Evolutionary conservation across 2,329 filamentous ascomycete species (phyloP).

Genomic region (Sarocladium oryzae): DNA sequence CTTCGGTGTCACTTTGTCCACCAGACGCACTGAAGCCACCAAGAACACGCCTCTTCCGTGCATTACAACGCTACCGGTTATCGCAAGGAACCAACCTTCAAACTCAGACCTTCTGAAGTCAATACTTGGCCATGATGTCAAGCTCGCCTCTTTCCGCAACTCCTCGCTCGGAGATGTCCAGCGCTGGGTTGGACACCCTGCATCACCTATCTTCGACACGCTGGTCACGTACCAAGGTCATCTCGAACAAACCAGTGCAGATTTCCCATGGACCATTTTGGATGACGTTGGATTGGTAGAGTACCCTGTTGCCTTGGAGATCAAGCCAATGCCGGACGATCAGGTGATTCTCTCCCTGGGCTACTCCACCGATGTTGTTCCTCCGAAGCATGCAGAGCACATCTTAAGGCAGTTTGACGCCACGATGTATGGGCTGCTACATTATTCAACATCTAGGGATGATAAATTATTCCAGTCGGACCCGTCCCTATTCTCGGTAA

Average conservation of each 20-base stretch:
- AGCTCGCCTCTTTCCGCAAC: conserved; percentile 63
- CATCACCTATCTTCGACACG: conserved; percentile 71
- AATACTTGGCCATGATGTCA: conserved; percentile 60
- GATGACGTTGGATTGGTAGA: conserved; percentile 66
- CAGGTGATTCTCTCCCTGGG: conserved; percentile 59
- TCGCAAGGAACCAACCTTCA: conserved; percentile 46
- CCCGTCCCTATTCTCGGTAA: conserved; percentile 53
- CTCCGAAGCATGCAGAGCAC: conserved; percentile 58
- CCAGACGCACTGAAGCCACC: conserved; percentile 57
- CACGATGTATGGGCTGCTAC: conserved; percentile 53
- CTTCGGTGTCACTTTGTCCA: conserved; percentile 77
- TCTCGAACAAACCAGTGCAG: conserved; percentile 18
- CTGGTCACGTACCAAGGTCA: conserved; percentile 76
- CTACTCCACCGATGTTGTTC: conserved; percentile 57
- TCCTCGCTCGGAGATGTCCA: conserved; percentile 67
- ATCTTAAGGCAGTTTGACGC: conserved; percentile 68
- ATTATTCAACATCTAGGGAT: conserved; percentile 31
- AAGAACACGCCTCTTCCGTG: conserved; percentile 64
- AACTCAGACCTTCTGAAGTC: conserved; percentile 51
- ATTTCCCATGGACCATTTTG: conserved; percentile 49
- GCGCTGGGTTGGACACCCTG: conserved; percentile 59
- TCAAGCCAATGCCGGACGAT: conserved; percentile 49
- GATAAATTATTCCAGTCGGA: conserved; percentile 28
- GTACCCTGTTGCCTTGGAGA: conserved; percentile 74
- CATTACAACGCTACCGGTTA: conserved; percentile 72